Evolutionary conservation across 2,329 filamentous ascomycete species (phyloP).

Genomic region (Diplodia sapinea): DNA sequence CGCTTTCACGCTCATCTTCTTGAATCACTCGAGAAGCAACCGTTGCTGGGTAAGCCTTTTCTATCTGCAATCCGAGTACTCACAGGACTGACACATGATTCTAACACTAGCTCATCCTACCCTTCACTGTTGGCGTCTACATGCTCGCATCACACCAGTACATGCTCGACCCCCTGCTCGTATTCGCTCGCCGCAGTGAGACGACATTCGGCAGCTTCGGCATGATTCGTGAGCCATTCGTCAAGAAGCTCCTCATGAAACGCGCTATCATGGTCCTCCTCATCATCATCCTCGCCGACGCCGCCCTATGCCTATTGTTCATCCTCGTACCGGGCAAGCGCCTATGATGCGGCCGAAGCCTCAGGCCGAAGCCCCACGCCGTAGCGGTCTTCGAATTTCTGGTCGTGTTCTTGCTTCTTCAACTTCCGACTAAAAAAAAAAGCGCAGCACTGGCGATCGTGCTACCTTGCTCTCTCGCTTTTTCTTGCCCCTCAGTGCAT

Average conservation of each 20-base stretch:
- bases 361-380: background rate
- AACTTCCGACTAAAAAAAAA: background rate
- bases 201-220: constrained; percentile 96
- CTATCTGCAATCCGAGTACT: background rate
- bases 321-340: constrained; percentile 92
- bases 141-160: constrained; percentile 92
- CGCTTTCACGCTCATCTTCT: constrained; percentile 90
- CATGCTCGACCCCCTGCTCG: constrained; percentile 89
- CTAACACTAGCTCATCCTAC: constrained; percentile 71
- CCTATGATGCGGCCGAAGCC: no score
- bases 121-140: constrained; percentile 91
- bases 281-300: constrained; percentile 76
- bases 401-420: background rate
- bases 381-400: background rate
- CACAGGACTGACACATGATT: constrained; percentile 38
- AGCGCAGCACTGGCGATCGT: background rate
- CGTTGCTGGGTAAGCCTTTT: constrained; percentile 78
- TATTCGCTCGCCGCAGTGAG: constrained; percentile 87
- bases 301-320: constrained; percentile 86
- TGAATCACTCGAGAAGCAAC: constrained; percentile 74
- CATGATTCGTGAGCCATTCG: constrained; percentile 85
- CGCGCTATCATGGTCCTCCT: constrained; percentile 81
- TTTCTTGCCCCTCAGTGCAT: background rate
- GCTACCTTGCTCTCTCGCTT: background rate
- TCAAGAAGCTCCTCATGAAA: constrained; percentile 82